A percentile compares a stretch with the other conserved stretches of the same genome.
phyloP scores from a whole-genome alignment of 306 rosid species.

The Urtica urens region DNA sequence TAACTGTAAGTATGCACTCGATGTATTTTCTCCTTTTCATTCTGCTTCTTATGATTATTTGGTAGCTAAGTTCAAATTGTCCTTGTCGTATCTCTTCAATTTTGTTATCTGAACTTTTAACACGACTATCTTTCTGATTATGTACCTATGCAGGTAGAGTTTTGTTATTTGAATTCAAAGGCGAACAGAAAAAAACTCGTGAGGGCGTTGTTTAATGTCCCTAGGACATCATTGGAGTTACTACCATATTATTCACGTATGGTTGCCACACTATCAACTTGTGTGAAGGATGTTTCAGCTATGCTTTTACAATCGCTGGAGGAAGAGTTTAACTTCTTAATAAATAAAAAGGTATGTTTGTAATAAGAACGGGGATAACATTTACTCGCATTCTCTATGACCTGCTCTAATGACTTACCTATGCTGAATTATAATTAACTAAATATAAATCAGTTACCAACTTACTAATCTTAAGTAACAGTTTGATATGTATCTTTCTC shows the following conservation, averaged over 20 bases:
- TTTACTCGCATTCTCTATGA: no score
- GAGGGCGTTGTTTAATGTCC: conserved; percentile 89
- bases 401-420: no score
- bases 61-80: no score
- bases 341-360: conserved; percentile 78
- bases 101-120: not conserved
- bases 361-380: no score
- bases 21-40: conserved; percentile 5
- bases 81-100: not conserved
- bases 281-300: conserved; percentile 91
- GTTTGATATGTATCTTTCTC: not conserved
- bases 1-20: conserved; percentile 61
- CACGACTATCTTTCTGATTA: conserved; percentile 11
- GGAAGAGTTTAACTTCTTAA: conserved; percentile 92
- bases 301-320: conserved; percentile 85
- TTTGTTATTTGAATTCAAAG: conserved; percentile 93
- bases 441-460: no score
- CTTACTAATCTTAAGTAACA: no score
- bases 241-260: conserved; percentile 90
- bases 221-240: conserved; percentile 91
- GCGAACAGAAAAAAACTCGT: conserved; percentile 85
- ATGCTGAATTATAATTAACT: no score
- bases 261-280: conserved; percentile 91
- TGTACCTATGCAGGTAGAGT: conserved; percentile 62
- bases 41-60: not conserved